Conservation (phyloP, 2,329 filamentous ascomycete genomes). For the Fusarium staphyleae region DNA sequence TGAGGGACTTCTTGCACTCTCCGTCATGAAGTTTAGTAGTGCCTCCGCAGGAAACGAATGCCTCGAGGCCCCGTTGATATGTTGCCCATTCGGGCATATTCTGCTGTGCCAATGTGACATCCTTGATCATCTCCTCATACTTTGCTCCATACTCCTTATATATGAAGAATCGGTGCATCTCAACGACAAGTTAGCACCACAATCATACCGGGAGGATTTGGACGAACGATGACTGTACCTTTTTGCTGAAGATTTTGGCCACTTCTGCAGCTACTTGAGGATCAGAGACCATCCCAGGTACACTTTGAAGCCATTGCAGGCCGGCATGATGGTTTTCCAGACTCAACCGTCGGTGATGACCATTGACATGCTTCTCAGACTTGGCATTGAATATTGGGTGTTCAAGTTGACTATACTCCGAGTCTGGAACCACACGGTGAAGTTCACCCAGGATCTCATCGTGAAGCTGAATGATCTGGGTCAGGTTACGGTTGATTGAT, state of each 20-base stretch:
- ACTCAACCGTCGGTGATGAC: slow-evolving; percentile 58
- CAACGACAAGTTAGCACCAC: background rate
- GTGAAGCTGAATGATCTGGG: slow-evolving; percentile 82
- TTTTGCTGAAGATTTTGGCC: slow-evolving; percentile 66
- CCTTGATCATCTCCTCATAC: slow-evolving; percentile 84
- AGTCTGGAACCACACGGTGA: slow-evolving; percentile 73
- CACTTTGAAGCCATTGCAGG: slow-evolving; percentile 53
- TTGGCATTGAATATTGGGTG: slow-evolving; percentile 15
- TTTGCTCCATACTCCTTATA: slow-evolving; percentile 94
- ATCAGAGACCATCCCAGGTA: slow-evolving; percentile 62
- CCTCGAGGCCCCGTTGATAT: slow-evolving; percentile 86
- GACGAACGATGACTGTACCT: slow-evolving; percentile 49
- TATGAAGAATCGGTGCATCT: slow-evolving; percentile 83
- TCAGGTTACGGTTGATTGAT: slow-evolving; percentile 80
- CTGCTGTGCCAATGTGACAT: slow-evolving; percentile 73
- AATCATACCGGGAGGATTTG: background rate
- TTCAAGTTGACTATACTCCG: slow-evolving; percentile 62
- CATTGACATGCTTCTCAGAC: slow-evolving; percentile 16
- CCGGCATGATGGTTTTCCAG: slow-evolving; percentile 53
- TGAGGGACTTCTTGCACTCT: slow-evolving; percentile 76
- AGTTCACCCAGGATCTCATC: slow-evolving; percentile 81
- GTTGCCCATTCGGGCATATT: slow-evolving; percentile 76
- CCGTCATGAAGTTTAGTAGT: slow-evolving; percentile 71
- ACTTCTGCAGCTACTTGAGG: slow-evolving; percentile 67
- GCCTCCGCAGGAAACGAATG: slow-evolving; percentile 76